These are phyloP conservation scores for Limtongia smithiae DNA, from an alignment of 805 yeast genomes.

Conservation along the genomic window DNA sequence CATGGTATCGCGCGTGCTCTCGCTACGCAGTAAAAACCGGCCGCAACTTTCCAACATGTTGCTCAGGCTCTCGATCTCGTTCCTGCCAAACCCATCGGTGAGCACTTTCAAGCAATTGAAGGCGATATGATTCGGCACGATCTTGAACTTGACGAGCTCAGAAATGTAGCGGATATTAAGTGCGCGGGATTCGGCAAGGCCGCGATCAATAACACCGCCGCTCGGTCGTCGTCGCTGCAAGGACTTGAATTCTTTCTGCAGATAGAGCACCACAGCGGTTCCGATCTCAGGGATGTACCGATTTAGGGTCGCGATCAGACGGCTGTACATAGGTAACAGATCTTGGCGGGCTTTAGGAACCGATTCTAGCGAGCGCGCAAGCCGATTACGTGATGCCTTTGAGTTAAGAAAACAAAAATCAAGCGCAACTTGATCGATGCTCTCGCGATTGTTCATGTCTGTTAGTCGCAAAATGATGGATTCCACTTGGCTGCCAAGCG, in stretches of 20 bases:
- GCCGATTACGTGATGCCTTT: constrained; percentile 65
- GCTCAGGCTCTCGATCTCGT: constrained; percentile 64
- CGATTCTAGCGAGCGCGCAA: constrained; percentile 53
- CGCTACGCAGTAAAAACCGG: constrained; percentile 53
- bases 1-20: constrained; percentile 58
- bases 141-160: constrained; percentile 72
- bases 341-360: constrained; percentile 42
- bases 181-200: constrained; percentile 19
- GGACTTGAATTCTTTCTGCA: constrained; percentile 44
- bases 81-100: constrained; percentile 49
- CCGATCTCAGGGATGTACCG: constrained; percentile 49
- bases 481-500: constrained; percentile 30
- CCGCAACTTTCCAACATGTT: constrained; percentile 76
- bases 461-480: constrained; percentile 19
- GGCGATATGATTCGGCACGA: constrained; percentile 65
- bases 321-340: constrained; percentile 47
- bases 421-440: constrained; percentile 35
- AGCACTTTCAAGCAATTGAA: constrained; percentile 69
- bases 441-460: constrained; percentile 25
- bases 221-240: constrained; percentile 23
- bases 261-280: constrained; percentile 49
- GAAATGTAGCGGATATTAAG: constrained; percentile 55
- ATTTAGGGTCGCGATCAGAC: constrained; percentile 65
- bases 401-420: constrained; percentile 49
- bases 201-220: constrained; percentile 8